Evolutionary conservation across 1,139 yeast species (phyloP).

Genomic region (Taiozyma sp.): DNA sequence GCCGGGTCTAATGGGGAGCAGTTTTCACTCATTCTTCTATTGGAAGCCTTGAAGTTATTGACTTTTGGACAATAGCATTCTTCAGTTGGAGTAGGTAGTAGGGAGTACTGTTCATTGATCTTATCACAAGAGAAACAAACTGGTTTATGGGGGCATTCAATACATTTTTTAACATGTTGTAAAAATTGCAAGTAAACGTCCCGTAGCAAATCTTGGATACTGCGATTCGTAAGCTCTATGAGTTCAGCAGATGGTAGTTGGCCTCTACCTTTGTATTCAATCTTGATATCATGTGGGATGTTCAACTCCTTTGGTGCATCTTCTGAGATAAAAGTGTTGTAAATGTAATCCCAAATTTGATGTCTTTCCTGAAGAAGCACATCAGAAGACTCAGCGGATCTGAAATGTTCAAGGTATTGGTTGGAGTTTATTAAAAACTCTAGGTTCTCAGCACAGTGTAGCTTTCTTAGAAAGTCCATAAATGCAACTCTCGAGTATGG

Average conservation of each 20-base stretch:
- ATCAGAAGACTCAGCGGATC: slow-evolving; percentile 1
- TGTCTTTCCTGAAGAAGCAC: slow-evolving; percentile 6
- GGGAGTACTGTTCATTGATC: slow-evolving; percentile 12
- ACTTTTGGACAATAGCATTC: slow-evolving; percentile 1
- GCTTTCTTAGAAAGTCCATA: slow-evolving; percentile 16
- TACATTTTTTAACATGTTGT: slow-evolving; percentile 8
- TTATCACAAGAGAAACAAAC: slow-evolving; percentile 1
- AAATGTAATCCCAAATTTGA: slow-evolving; percentile 18
- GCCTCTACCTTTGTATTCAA: slow-evolving; percentile 8
- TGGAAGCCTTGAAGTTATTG: neutral
- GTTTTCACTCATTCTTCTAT: slow-evolving; percentile 13
- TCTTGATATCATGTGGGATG: slow-evolving; percentile 20
- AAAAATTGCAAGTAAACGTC: slow-evolving; percentile 22
- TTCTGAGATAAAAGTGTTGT: slow-evolving; percentile 17
- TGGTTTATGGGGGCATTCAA: neutral
- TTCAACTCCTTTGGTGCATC: slow-evolving; percentile 23
- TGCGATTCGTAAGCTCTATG: slow-evolving; percentile 15
- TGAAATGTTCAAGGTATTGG: slow-evolving; percentile 7
- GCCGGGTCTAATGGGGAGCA: slow-evolving; percentile 19
- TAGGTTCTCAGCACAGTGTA: slow-evolving; percentile 22
- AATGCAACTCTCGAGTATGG: slow-evolving; percentile 23
- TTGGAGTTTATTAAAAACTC: slow-evolving; percentile 21
- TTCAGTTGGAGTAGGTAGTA: slow-evolving; percentile 15
- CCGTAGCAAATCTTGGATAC: slow-evolving; percentile 18
- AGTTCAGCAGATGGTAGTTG: slow-evolving; percentile 13